A percentile compares a stretch with the other conserved stretches of the same genome.
Evolutionary conservation across 495 filamentous ascomycete genomes (phyloP).

Genomic region (Penicillium paradoxum): DNA sequence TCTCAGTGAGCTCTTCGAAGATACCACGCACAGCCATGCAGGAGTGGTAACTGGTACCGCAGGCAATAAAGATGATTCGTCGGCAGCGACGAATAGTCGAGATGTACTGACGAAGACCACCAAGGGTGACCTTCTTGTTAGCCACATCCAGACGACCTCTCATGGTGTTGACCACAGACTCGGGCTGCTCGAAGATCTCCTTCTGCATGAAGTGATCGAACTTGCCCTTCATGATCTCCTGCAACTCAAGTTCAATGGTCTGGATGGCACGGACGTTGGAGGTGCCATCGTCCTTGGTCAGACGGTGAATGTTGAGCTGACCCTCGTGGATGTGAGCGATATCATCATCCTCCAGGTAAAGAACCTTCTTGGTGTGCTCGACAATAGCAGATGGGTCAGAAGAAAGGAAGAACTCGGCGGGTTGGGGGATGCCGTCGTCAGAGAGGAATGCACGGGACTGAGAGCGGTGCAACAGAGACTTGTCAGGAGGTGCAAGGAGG

Average conservation of each 20-base stretch:
- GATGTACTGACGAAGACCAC: slow-evolving; percentile 93
- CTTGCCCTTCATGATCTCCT: slow-evolving; percentile 99
- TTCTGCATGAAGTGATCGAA: slow-evolving; percentile 99
- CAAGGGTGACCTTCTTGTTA: slow-evolving; percentile 91
- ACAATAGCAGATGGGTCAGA: slow-evolving; percentile 97
- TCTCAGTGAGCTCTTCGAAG: slow-evolving; percentile 97
- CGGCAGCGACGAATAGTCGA: slow-evolving; percentile 93
- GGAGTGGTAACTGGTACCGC: slow-evolving; percentile 95
- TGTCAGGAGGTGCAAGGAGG: slow-evolving; percentile 84
- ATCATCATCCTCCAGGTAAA: slow-evolving; percentile 98
- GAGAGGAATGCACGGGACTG: slow-evolving; percentile 98
- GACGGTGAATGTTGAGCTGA: slow-evolving; percentile 95
- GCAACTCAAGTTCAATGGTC: slow-evolving; percentile 95
- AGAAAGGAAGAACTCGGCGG: slow-evolving; percentile 98
- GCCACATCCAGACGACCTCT: slow-evolving; percentile 90
- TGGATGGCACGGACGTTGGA: slow-evolving; percentile 97
- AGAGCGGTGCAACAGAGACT: slow-evolving; percentile 93
- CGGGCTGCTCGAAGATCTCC: slow-evolving; percentile 99
- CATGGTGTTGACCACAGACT: slow-evolving; percentile 99
- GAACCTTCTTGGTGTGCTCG: slow-evolving; percentile 99
- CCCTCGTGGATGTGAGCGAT: slow-evolving; percentile 99
- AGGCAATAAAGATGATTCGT: slow-evolving; percentile 96
- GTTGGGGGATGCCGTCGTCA: slow-evolving; percentile 93
- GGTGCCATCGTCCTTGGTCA: slow-evolving; percentile 92
- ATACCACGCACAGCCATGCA: slow-evolving; percentile 98